These are phyloP conservation scores for Rheum nobile DNA, from an alignment of 148 eudicot genomes.

Conservation along the genomic window DNA sequence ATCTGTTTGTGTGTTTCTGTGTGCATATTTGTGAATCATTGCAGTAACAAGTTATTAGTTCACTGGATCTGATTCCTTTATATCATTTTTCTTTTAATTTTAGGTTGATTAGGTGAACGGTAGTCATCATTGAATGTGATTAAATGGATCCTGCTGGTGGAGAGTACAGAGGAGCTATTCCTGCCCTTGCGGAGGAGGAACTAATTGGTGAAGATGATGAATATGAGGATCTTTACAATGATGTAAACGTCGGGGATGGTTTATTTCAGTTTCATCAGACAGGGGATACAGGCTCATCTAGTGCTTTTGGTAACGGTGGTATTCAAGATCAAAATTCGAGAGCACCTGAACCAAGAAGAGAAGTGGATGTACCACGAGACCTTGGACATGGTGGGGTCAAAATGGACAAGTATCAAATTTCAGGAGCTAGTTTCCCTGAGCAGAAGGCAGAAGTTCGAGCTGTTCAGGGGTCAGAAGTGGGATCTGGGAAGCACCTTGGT, in stretches of 20 bases:
- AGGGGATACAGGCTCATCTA: conserved; percentile 33
- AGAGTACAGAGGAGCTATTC: conserved; percentile 58
- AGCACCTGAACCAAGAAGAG: conserved; percentile 36
- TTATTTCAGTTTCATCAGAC: conserved; percentile 64
- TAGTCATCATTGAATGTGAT: conserved; percentile 8
- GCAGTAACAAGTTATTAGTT: background rate
- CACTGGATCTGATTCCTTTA: background rate
- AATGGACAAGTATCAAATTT: conserved; percentile 22
- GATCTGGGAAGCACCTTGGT: no score
- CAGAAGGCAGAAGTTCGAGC: conserved; percentile 26
- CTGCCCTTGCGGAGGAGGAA: conserved; percentile 86
- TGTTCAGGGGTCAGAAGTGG: conserved; percentile 28
- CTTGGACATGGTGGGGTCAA: conserved; percentile 23
- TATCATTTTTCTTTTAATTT: background rate
- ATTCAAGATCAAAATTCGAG: conserved; percentile 37
- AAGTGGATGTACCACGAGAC: conserved; percentile 20
- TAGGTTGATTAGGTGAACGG: conserved; percentile 19
- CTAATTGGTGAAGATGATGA: conserved; percentile 75
- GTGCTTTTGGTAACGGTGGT: conserved; percentile 25
- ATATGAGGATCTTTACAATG: conserved; percentile 84
- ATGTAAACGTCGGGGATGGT: conserved; percentile 83
- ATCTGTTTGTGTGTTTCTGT: conserved; percentile 6
- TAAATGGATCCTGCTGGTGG: conserved; percentile 52
- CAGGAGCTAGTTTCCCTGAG: conserved; percentile 27
- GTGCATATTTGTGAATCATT: background rate